A percentile compares a stretch with the other conserved stretches of the same genome.
Evolutionary conservation across 1,284 basidiomycete species (phyloP).

Genomic region (Ceratobasidium sp.): DNA sequence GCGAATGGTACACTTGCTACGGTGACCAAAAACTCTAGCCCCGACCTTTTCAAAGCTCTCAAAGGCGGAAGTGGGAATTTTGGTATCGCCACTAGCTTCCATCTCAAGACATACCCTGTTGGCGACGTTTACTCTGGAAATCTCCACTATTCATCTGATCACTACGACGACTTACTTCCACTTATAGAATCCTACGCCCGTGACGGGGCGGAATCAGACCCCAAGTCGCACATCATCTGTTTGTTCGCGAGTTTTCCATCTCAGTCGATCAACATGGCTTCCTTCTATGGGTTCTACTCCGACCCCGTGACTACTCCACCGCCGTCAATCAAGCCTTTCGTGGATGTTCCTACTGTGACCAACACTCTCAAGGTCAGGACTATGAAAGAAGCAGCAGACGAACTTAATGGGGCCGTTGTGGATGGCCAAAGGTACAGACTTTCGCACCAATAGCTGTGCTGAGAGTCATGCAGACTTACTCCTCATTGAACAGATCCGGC

Average conservation of each 20-base stretch:
- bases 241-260: neutral
- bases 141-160: neutral
- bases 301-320: conserved; percentile 2
- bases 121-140: conserved; percentile 2
- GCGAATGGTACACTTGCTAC: conserved; percentile 12
- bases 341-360: conserved; percentile 8
- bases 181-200: conserved; percentile 1
- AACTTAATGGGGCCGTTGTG: neutral
- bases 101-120: conserved; percentile 1
- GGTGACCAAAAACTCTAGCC: neutral
- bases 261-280: conserved; percentile 5
- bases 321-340: conserved; percentile 7
- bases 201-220: neutral
- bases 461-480: neutral
- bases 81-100: conserved; percentile 10
- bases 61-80: conserved; percentile 19
- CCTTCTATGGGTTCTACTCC: conserved; percentile 11
- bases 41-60: conserved; percentile 17
- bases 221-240: conserved; percentile 9
- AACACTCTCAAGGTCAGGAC: conserved; percentile 14
- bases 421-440: neutral
- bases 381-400: conserved; percentile 11
- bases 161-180: neutral
- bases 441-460: neutral
- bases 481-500: neutral